phyloP scores from a whole-genome alignment of 495 filamentous ascomycete species.

The Cetradonia linearis region DNA sequence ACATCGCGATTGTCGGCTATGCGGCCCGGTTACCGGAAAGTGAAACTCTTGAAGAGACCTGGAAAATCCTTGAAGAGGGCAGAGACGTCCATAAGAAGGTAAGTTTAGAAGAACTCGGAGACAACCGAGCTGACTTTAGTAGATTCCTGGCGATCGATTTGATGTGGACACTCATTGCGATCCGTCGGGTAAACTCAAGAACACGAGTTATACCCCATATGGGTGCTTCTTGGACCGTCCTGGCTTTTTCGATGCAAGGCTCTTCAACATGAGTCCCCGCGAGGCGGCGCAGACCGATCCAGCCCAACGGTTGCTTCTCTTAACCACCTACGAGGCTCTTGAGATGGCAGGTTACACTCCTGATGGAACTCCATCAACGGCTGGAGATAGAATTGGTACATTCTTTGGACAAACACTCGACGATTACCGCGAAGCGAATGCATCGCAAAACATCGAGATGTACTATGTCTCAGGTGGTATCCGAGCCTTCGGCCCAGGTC shows the following conservation, averaged over 20 bases:
- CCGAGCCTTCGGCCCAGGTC: constrained; percentile 59
- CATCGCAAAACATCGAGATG: constrained; percentile 61
- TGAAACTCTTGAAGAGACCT: constrained; percentile 31
- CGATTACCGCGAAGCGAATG: constrained; percentile 68
- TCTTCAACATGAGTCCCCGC: constrained; percentile 34
- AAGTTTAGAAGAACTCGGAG: constrained; percentile 19
- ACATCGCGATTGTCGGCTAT: constrained; percentile 37
- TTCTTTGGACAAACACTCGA: constrained; percentile 73
- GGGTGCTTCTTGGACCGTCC: constrained; percentile 35
- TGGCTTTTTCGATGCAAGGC: constrained; percentile 30
- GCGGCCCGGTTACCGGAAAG: constrained; percentile 34
- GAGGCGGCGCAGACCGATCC: constrained; percentile 63
- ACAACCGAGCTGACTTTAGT: not conserved
- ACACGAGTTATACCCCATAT: constrained; percentile 30
- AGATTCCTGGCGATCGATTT: constrained; percentile 36
- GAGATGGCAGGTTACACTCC: constrained; percentile 32
- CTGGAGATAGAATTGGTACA: constrained; percentile 54
- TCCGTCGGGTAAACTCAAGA: constrained; percentile 32
- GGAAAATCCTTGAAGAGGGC: constrained; percentile 34
- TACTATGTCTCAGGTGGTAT: constrained; percentile 69
- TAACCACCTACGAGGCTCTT: constrained; percentile 44
- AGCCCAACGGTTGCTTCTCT: constrained; percentile 68
- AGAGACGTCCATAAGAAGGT: constrained; percentile 29
- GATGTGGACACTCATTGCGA: constrained; percentile 37
- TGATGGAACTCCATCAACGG: constrained; percentile 27